These are phyloP conservation scores for Perkinsus olseni DNA, from an alignment of 169 alveolate genomes.

Conservation along the genomic window DNA sequence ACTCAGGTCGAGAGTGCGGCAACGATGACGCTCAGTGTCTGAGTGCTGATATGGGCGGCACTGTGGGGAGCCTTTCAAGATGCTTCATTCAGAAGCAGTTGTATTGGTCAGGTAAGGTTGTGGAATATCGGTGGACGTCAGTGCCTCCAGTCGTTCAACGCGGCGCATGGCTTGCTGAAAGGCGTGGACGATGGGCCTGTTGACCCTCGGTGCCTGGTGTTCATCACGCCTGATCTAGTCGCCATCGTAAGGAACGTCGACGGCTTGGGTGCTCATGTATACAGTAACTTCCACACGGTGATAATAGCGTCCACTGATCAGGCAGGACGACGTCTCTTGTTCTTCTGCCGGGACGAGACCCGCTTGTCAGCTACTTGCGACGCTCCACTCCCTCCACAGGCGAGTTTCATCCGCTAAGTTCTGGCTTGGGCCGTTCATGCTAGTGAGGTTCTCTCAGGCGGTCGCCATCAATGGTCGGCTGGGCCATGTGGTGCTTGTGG, in stretches of 20 bases:
- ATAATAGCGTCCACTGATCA: not conserved
- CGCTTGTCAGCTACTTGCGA: not conserved
- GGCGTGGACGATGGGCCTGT: not conserved
- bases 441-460: not conserved
- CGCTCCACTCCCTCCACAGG: not conserved
- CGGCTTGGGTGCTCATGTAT: not conserved
- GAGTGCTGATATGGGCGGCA: not conserved
- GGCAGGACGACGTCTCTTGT: not conserved
- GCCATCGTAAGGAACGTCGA: not conserved
- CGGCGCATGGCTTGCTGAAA: not conserved
- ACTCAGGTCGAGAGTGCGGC: not conserved
- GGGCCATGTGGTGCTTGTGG: not conserved
- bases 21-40: not conserved
- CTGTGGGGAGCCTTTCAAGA: not conserved
- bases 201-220: not conserved
- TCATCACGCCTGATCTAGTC: not conserved
- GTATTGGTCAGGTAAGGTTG: not conserved
- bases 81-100: not conserved
- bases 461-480: not conserved
- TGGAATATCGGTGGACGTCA: not conserved
- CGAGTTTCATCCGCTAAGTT: not conserved
- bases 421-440: not conserved
- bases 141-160: not conserved
- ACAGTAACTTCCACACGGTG: too few species aligned
- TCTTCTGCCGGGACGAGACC: not conserved